phyloP scores from a whole-genome alignment of 2,329 filamentous ascomycete genomes.

The Pleomassaria siparia region DNA sequence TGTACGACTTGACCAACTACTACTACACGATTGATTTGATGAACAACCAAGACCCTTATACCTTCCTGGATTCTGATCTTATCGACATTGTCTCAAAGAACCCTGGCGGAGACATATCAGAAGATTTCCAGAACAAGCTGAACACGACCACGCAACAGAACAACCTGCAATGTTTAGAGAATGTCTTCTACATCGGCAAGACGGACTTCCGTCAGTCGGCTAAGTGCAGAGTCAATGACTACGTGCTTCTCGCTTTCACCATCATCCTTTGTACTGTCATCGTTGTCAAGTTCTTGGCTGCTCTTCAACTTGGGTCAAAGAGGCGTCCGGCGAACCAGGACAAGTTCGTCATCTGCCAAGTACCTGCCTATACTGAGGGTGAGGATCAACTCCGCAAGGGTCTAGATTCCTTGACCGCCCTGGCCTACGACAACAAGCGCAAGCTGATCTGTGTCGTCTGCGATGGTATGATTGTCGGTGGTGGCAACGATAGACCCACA shows the following conservation, averaged over 20 bases:
- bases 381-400: slow-evolving; percentile 93
- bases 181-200: slow-evolving; percentile 79
- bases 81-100: slow-evolving; percentile 70
- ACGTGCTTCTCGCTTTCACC: slow-evolving; percentile 84
- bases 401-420: slow-evolving; percentile 87
- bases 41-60: slow-evolving; percentile 59
- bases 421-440: slow-evolving; percentile 97
- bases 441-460: slow-evolving; percentile 97
- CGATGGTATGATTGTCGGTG: slow-evolving; percentile 94
- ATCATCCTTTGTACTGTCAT: slow-evolving; percentile 80
- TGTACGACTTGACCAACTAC: slow-evolving; percentile 94
- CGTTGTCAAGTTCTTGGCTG: slow-evolving; percentile 84
- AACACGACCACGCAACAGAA: slow-evolving; percentile 60
- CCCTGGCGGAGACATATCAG: slow-evolving; percentile 76
- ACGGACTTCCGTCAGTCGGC: slow-evolving; percentile 79
- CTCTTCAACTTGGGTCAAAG: slow-evolving; percentile 91
- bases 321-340: slow-evolving; percentile 86
- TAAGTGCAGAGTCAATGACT: slow-evolving; percentile 85
- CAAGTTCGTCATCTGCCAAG: slow-evolving; percentile 98
- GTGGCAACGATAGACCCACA: slow-evolving; percentile 93
- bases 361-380: slow-evolving; percentile 96
- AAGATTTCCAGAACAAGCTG: slow-evolving; percentile 60
- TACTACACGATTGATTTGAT: slow-evolving; percentile 71
- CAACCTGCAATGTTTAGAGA: slow-evolving; percentile 78
- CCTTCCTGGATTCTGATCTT: slow-evolving; percentile 72